Conservation (phyloP, 2,329 filamentous ascomycete genomes). For the Ceratocystis lukuohia region DNA sequence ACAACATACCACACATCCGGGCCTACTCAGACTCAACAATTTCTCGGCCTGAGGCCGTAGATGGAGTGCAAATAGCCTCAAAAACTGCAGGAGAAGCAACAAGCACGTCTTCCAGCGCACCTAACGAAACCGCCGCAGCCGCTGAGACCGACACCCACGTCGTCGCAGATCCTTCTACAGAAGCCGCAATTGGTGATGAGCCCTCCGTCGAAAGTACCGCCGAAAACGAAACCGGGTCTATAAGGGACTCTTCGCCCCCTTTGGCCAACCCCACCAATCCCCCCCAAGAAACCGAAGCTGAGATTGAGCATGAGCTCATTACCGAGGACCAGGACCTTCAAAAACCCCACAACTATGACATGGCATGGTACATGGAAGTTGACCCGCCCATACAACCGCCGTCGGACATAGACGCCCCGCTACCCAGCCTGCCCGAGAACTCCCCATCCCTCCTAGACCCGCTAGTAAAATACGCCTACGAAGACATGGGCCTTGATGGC, state of each 20-base stretch:
- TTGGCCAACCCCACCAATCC: background rate
- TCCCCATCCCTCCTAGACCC: constrained; percentile 58
- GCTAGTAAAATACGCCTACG: constrained; percentile 64
- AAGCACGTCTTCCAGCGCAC: too few species aligned
- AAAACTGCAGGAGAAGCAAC: background rate
- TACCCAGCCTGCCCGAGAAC: constrained; percentile 47
- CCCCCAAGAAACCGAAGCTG: constrained; percentile 10
- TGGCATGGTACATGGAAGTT: constrained; percentile 81
- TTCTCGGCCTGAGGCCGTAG: background rate
- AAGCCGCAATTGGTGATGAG: background rate
- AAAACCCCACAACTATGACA: constrained; percentile 23
- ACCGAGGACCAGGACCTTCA: constrained; percentile 21
- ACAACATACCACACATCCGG: background rate
- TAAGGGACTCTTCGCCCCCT: too few species aligned
- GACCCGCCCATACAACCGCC: constrained; percentile 43
- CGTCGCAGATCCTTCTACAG: background rate
- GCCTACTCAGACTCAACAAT: background rate
- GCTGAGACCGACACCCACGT: background rate
- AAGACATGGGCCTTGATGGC: constrained; percentile 76
- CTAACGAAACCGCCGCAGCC: background rate
- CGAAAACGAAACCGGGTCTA: background rate
- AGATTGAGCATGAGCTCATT: constrained; percentile 12
- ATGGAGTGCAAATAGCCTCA: background rate
- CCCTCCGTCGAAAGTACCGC: background rate
- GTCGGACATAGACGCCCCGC: constrained; percentile 33